Evolutionary conservation across 2,329 filamentous ascomycete genomes (phyloP).

Genomic region (Gnomoniopsis sp.): DNA sequence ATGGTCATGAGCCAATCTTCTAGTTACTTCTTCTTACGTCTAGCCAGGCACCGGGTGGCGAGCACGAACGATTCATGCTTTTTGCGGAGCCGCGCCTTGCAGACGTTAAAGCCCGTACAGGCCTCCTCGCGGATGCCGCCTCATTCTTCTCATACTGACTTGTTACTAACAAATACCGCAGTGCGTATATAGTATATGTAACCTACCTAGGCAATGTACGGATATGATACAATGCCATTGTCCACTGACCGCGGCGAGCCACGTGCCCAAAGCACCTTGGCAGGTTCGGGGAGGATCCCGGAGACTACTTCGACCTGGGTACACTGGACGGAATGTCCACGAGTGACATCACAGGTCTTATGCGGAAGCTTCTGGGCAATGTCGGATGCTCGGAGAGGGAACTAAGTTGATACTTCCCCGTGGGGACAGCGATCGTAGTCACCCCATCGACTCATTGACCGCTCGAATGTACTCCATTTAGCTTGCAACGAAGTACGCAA

Average conservation of each 20-base stretch:
- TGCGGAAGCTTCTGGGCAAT: conserved; percentile 6
- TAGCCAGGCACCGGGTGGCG: conserved; percentile 2
- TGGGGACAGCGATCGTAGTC: neutral
- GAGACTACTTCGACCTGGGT: neutral
- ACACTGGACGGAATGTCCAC: neutral
- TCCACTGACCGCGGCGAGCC: neutral
- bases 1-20: too few species aligned
- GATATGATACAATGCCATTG: neutral
- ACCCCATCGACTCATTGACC: neutral
- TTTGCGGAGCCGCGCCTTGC: neutral
- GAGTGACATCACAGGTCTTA: conserved; percentile 12
- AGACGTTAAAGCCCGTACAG: neutral
- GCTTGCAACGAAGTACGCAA: too few species aligned
- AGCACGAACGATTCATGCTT: conserved; percentile 4
- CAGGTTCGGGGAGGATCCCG: conserved; percentile 1
- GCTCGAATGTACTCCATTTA: too few species aligned
- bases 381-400: neutral
- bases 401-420: neutral
- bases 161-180: neutral
- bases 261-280: conserved; percentile 2
- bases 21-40: too few species aligned
- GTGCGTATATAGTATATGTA: neutral
- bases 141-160: neutral
- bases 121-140: neutral
- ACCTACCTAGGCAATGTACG: neutral